Percentiles rank a stretch among this genome's conserved stretches.
These are phyloP conservation scores for Pichia manshurica DNA, from an alignment of 805 yeast species.

Conservation along the genomic window DNA sequence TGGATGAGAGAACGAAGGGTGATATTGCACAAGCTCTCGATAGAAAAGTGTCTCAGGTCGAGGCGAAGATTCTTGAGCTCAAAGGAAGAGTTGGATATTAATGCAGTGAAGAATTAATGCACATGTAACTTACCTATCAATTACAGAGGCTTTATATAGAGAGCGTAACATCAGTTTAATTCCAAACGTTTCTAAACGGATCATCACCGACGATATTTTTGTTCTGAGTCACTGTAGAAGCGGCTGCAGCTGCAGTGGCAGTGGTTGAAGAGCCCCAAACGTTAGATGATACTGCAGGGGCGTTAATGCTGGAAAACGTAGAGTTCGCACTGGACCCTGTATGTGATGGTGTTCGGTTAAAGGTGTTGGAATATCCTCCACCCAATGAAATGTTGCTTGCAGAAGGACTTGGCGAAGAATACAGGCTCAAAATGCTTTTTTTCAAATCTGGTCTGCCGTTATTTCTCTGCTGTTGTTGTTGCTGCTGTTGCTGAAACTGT, in stretches of 20 bases:
- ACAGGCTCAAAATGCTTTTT: slow-evolving; percentile 83
- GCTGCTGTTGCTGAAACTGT: slow-evolving; percentile 16
- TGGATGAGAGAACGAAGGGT: slow-evolving; percentile 32
- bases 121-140: not conserved
- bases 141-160: not conserved
- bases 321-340: not conserved
- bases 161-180: slow-evolving; percentile 4
- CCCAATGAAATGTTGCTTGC: slow-evolving; percentile 5
- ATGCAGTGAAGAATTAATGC: not conserved
- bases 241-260: not conserved
- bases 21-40: slow-evolving; percentile 39
- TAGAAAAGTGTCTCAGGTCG: slow-evolving; percentile 43
- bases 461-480: slow-evolving; percentile 19
- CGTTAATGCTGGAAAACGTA: not conserved
- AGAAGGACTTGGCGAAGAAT: slow-evolving; percentile 52
- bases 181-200: slow-evolving; percentile 32
- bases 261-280: slow-evolving; percentile 7
- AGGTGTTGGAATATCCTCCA: not conserved
- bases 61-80: slow-evolving; percentile 46
- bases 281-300: slow-evolving; percentile 13
- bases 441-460: slow-evolving; percentile 75
- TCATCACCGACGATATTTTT: slow-evolving; percentile 20
- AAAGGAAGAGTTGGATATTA: slow-evolving; percentile 35
- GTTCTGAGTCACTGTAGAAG: slow-evolving; percentile 3
- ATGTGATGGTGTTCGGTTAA: not conserved